Evolutionary conservation across 2,329 filamentous ascomycete species (phyloP).

Genomic region (Albophoma yamanashiensis): DNA sequence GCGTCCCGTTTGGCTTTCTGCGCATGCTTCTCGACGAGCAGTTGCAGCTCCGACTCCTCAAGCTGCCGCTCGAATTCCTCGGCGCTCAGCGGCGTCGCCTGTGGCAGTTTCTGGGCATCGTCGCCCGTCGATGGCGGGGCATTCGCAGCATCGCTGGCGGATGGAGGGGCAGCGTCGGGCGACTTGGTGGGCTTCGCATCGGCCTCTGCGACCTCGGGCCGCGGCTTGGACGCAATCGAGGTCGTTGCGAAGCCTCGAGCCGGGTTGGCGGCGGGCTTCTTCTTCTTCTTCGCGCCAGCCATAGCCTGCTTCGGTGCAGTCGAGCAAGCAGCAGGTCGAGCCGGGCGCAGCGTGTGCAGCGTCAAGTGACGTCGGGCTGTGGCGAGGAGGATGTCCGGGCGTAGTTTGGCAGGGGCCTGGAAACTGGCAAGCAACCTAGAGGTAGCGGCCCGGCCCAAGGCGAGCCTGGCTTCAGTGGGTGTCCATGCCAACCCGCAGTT

Average conservation of each 20-base stretch:
- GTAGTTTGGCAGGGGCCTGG: not conserved
- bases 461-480: not conserved
- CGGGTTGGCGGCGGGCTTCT: slow-evolving; percentile 78
- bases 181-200: slow-evolving; percentile 19
- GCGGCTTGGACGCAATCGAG: slow-evolving; percentile 74
- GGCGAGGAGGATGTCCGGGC: not conserved
- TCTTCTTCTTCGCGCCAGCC: slow-evolving; percentile 74
- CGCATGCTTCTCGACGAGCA: slow-evolving; percentile 75
- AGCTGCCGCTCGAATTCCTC: slow-evolving; percentile 87
- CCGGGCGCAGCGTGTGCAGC: not conserved
- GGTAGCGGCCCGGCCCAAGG: not conserved
- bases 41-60: slow-evolving; percentile 81
- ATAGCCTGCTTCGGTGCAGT: slow-evolving; percentile 30
- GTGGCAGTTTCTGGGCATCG: slow-evolving; percentile 3
- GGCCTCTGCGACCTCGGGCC: slow-evolving; percentile 44
- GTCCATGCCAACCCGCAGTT: no score
- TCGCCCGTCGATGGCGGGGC: slow-evolving; percentile 6
- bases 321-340: not conserved
- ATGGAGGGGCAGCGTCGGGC: slow-evolving; percentile 17
- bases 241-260: slow-evolving; percentile 90
- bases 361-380: not conserved
- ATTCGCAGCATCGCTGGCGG: slow-evolving; percentile 13
- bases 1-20: slow-evolving; percentile 72
- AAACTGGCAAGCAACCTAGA: no score
- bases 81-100: slow-evolving; percentile 51